These are phyloP conservation scores for Penicillium subrubescens DNA, from an alignment of 495 filamentous ascomycete genomes.

Conservation along the genomic window DNA sequence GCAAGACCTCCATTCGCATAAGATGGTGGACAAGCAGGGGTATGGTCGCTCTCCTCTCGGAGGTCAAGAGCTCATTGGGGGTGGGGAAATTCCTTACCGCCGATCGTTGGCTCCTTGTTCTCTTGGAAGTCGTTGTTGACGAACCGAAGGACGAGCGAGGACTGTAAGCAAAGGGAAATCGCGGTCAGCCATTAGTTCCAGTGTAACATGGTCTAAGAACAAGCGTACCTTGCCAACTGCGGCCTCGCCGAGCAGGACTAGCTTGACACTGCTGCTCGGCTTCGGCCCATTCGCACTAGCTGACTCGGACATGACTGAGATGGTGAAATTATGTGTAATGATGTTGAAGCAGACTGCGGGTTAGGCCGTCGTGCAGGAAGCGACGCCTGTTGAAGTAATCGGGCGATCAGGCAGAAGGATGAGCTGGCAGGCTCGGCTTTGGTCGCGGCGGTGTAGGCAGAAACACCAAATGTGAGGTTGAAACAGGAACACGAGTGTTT, in stretches of 20 bases:
- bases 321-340: neutral
- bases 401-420: conserved; percentile 30
- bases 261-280: conserved; percentile 98
- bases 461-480: conserved; percentile 13
- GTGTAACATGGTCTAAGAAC: conserved; percentile 11
- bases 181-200: conserved; percentile 22
- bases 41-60: conserved; percentile 3
- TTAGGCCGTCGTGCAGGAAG: conserved; percentile 40
- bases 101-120: conserved; percentile 99
- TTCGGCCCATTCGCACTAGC: conserved; percentile 69
- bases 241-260: conserved; percentile 94
- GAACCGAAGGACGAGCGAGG: conserved; percentile 95
- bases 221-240: conserved; percentile 91
- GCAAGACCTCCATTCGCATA: neutral
- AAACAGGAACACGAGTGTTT: conserved; percentile 1
- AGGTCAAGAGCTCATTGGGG: conserved; percentile 8
- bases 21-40: neutral
- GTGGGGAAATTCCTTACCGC: conserved; percentile 63
- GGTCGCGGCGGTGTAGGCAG: conserved; percentile 10
- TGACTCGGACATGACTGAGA: conserved; percentile 46
- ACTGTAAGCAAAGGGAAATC: conserved; percentile 54
- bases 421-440: conserved; percentile 30
- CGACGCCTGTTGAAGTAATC: conserved; percentile 27
- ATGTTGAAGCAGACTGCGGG: conserved; percentile 15
- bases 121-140: conserved; percentile 99